A percentile compares a stretch with the other conserved stretches of the same genome.
Evolutionary conservation across 257 asterid species (phyloP).

Genomic region (Osmanthus fragrans): DNA sequence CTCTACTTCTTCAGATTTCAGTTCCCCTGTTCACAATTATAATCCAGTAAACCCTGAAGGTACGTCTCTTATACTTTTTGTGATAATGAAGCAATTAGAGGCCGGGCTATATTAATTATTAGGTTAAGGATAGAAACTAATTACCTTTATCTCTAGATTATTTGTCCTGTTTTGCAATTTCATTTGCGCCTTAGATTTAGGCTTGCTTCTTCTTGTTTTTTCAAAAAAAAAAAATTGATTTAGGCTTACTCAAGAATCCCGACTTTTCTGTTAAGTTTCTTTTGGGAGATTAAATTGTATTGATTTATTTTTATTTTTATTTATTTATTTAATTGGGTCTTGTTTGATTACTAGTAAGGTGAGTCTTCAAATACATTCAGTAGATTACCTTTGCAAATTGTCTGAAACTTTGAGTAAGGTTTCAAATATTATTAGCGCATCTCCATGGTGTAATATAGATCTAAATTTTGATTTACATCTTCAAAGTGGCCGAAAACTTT

Average conservation of each 20-base stretch:
- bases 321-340: background rate
- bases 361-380: background rate
- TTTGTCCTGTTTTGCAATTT: background rate
- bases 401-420: background rate
- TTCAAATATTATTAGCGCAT: too few relatives aligned
- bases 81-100: background rate
- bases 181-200: too few relatives aligned
- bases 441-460: too few relatives aligned
- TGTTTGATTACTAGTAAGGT: background rate
- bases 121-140: background rate
- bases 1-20: conserved; percentile 4
- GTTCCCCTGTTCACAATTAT: background rate
- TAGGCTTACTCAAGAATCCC: background rate
- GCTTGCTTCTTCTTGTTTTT: background rate
- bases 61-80: background rate
- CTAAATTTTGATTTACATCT: too few relatives aligned
- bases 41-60: background rate
- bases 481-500: too few relatives aligned
- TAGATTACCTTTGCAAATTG: background rate
- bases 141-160: background rate
- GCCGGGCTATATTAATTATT: background rate
- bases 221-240: too few relatives aligned
- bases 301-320: too few relatives aligned
- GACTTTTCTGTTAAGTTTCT: background rate
- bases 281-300: background rate